Evolutionary conservation across 495 filamentous ascomycete species (phyloP).

Genomic region (Penicillium waksmanii): DNA sequence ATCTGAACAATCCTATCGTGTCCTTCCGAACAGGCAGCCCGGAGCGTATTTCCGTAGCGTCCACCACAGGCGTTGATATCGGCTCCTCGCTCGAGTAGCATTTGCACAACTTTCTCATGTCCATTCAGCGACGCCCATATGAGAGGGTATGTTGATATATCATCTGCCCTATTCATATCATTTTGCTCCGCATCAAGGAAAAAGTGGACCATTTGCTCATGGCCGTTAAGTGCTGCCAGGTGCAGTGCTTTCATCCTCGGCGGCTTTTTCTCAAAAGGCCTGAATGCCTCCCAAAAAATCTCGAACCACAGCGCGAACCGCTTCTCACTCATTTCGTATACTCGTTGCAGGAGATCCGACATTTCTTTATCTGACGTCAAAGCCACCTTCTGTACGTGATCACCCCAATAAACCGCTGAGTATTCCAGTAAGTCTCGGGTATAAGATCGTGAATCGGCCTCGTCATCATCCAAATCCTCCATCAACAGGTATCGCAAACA

Average conservation of each 20-base stretch:
- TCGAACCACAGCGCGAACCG: no score
- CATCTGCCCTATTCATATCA: conserved; percentile 12
- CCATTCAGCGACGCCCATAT: conserved; percentile 25
- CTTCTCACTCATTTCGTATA: no score
- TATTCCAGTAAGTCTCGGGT: conserved; percentile 24
- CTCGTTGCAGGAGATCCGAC: no score
- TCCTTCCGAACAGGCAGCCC: no score
- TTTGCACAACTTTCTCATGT: conserved; percentile 18
- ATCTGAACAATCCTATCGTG: no score
- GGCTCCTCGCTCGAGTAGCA: conserved; percentile 11
- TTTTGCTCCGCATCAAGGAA: conserved; percentile 11
- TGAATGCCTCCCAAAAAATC: no score
- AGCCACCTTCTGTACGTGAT: conserved; percentile 27
- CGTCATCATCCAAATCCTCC: conserved; percentile 21
- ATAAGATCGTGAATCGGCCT: neutral
- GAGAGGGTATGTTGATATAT: conserved; percentile 22
- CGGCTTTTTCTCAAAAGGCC: no score
- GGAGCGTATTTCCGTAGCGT: no score
- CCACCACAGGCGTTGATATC: no score
- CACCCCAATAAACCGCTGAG: conserved; percentile 30
- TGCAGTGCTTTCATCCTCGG: no score
- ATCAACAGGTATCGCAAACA: conserved; percentile 32
- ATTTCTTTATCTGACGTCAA: no score
- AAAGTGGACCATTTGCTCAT: conserved; percentile 20
- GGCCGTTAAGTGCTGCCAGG: conserved; percentile 25